Evolutionary conservation across 2,329 filamentous ascomycete species (phyloP).

Genomic region (Ilyonectria mors-panacis): DNA sequence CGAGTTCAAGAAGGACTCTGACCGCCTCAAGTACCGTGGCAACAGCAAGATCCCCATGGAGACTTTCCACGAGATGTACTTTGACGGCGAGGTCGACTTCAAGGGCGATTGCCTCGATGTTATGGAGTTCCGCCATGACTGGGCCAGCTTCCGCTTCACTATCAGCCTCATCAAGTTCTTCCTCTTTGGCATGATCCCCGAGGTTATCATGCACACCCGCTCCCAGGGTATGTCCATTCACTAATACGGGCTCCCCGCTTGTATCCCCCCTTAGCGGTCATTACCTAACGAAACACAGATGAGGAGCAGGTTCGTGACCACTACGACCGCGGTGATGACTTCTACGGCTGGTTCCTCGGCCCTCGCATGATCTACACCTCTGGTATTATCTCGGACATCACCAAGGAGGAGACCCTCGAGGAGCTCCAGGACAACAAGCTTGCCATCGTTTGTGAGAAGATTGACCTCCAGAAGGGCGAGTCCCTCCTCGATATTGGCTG

Average conservation of each 20-base stretch:
- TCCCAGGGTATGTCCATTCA: conserved; percentile 73
- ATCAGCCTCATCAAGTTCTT: conserved; percentile 89
- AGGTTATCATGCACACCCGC: conserved; percentile 92
- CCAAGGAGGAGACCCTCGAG: conserved; percentile 91
- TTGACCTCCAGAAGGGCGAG: conserved; percentile 85
- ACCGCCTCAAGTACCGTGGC: conserved; percentile 79
- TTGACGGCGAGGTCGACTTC: conserved; percentile 94
- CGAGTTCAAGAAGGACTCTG: conserved; percentile 79
- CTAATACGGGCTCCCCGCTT: neutral
- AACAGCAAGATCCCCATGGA: conserved; percentile 88
- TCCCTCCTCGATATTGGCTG: conserved; percentile 94
- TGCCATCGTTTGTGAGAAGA: conserved; percentile 95
- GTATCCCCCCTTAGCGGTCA: no score
- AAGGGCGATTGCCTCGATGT: conserved; percentile 93
- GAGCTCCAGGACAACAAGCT: conserved; percentile 98
- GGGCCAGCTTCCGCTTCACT: conserved; percentile 96
- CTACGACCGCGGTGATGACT: conserved; percentile 98
- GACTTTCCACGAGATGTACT: conserved; percentile 98
- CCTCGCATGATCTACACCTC: conserved; percentile 99
- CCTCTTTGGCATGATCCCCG: conserved; percentile 87
- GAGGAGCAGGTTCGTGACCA: conserved; percentile 98
- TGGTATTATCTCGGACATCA: conserved; percentile 90
- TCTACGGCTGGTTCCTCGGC: conserved; percentile 98
- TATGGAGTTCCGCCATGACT: conserved; percentile 96
- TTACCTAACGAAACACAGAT: conserved; percentile 57